Evolutionary conservation across 148 eudicot genomes (phyloP), one percentile per base, ranked within the genome.

Genomic region (Vaccinium macrocarpon): DNA sequence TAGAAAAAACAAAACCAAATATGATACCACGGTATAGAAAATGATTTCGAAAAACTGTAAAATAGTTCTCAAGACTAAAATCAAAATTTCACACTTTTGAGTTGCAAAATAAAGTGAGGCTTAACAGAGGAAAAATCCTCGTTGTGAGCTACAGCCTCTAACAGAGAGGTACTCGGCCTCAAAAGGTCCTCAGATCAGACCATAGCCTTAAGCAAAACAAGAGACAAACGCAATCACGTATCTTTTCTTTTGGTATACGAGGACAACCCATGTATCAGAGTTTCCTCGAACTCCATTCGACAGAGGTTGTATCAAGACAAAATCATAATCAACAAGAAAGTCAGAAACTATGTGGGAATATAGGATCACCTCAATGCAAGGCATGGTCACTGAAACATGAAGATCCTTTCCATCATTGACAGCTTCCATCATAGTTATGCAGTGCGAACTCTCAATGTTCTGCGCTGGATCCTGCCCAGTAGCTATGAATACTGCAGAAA

Each of bases 381-480:
- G 94, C 94, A 92, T 90, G 71, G 94, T 88, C 61, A 92, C 94
- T 52, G 94, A 92, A 56, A 92, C 73, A 61, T 92, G 94, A 14
- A 92, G 90, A 81, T 92, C 94, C 80, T 92, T 90, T 19, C 90
- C 90, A 46, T 85, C 82, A 50, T 92, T 92, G 76, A 90, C 75
- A 21, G 91, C 90, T 80, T 92, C 94, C 87, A 92, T 91, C 93
- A 92, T 89, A 51, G 94, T 92, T 81, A 92, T 90, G 79, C 94
- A 92, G 38, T 90, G 90, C 8, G 94, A 92, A 87, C 93, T 92
- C 86, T 89, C 94, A 1, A 92, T 90, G 82, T 90, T 92, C 66
- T 90, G 94, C 49, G 92, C 94, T 21, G 94, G 94, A 79, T 92
- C 94, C 76, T 92, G 94, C 0, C 94, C 94, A 8, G 94, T 92